Conservation (phyloP, 2,329 filamentous ascomycete species). For the Fonsecaea pedrosoi region DNA sequence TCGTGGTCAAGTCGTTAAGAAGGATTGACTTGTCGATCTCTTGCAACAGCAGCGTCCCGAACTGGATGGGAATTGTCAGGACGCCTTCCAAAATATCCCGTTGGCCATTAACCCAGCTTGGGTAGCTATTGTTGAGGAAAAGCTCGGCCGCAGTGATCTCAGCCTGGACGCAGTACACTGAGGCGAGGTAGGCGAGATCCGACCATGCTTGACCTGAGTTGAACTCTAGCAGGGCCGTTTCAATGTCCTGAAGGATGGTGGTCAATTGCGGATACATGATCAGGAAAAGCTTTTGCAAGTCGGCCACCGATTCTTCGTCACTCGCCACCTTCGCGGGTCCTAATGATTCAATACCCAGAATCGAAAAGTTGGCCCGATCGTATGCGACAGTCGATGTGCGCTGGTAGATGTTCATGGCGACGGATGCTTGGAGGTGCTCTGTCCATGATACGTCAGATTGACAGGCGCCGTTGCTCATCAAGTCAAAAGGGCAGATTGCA, state of each 20-base stretch:
- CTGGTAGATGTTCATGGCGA: slow-evolving; percentile 2
- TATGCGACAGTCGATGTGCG: slow-evolving; percentile 3
- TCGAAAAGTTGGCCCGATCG: slow-evolving; percentile 8
- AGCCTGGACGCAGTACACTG: slow-evolving; percentile 5
- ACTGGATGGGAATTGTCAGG: slow-evolving; percentile 2
- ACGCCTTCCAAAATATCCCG: slow-evolving; percentile 4
- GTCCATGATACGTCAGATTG: slow-evolving; percentile 4
- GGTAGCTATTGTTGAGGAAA: background rate
- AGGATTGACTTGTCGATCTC: background rate
- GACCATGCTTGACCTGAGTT: slow-evolving; percentile 1
- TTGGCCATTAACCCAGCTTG: slow-evolving; percentile 1
- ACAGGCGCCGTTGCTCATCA: background rate
- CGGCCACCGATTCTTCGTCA: slow-evolving; percentile 5
- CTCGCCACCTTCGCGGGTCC: background rate
- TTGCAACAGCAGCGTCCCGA: background rate
- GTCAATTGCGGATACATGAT: slow-evolving; percentile 6
- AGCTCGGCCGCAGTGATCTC: slow-evolving; percentile 9
- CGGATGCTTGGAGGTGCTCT: background rate
- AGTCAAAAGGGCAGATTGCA: background rate
- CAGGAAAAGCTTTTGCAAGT: slow-evolving; percentile 1
- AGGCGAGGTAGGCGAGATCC: slow-evolving; percentile 5
- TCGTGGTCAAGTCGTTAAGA: background rate
- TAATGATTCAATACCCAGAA: background rate
- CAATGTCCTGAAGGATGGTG: slow-evolving; percentile 5
- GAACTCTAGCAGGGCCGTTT: background rate